Conservation (phyloP, 1,284 basidiomycete species). For the Microbotryum scabiosae region DNA sequence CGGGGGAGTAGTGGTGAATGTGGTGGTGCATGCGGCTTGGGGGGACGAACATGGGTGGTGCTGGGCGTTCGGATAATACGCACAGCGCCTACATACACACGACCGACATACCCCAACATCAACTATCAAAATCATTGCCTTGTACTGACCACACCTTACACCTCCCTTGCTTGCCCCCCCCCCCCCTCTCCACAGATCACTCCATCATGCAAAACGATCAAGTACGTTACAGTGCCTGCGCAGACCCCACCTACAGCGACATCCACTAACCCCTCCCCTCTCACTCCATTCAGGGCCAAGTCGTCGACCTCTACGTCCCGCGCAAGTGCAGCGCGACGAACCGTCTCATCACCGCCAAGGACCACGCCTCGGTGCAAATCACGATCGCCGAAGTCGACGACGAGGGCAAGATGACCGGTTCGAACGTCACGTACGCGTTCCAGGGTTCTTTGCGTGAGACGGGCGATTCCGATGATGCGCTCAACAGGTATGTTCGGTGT, state of each 20-base stretch:
- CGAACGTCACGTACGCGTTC: conserved; percentile 83
- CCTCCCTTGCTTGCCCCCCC: neutral
- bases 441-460: conserved; percentile 87
- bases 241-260: conserved; percentile 11
- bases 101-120: too few relatives aligned
- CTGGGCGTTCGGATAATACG: too few relatives aligned
- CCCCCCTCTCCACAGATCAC: neutral
- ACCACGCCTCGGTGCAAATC: conserved; percentile 97
- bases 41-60: too few relatives aligned
- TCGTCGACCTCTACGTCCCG: conserved; percentile 99
- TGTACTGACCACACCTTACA: neutral
- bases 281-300: conserved; percentile 63
- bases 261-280: too few relatives aligned
- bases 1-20: too few relatives aligned
- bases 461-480: conserved; percentile 92
- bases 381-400: conserved; percentile 90
- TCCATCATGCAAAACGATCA: conserved; percentile 47
- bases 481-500: conserved; percentile 57
- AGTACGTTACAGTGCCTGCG: conserved; percentile 32
- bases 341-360: conserved; percentile 95
- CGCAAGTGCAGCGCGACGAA: conserved; percentile 87
- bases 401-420: conserved; percentile 78
- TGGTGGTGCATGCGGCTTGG: too few relatives aligned
- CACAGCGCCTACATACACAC: too few relatives aligned
- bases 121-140: too few relatives aligned